Evolutionary conservation across 495 filamentous ascomycete genomes (phyloP).

Genomic region (Penicillium lagena): DNA sequence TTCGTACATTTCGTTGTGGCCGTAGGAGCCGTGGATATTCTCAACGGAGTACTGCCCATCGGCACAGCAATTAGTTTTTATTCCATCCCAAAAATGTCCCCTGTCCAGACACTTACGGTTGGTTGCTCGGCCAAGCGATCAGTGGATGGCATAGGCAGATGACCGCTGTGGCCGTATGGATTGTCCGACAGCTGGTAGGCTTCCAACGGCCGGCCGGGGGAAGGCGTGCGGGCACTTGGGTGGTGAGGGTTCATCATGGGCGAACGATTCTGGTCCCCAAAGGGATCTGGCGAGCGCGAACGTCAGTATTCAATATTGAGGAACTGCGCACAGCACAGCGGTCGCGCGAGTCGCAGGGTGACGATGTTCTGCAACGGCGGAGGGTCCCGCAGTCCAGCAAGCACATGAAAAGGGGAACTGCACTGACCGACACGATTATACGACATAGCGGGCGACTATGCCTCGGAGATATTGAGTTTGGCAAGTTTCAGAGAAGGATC

Average conservation of each 20-base stretch:
- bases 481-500: too few relatives aligned
- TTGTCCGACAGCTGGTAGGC: slow-evolving; percentile 69
- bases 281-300: slow-evolving; percentile 28
- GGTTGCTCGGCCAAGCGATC: slow-evolving; percentile 68
- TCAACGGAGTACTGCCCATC: slow-evolving; percentile 66
- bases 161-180: slow-evolving; percentile 45
- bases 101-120: slow-evolving; percentile 46
- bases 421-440: slow-evolving; percentile 70
- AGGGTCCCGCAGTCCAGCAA: not conserved
- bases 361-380: not conserved
- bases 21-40: slow-evolving; percentile 63
- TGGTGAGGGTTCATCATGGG: slow-evolving; percentile 46
- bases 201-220: slow-evolving; percentile 51
- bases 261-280: slow-evolving; percentile 53
- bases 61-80: slow-evolving; percentile 6
- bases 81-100: not conserved
- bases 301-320: slow-evolving; percentile 7
- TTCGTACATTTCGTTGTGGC: slow-evolving; percentile 61
- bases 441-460: slow-evolving; percentile 31
- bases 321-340: too few relatives aligned
- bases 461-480: slow-evolving; percentile 10
- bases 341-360: too few relatives aligned
- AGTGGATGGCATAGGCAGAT: slow-evolving; percentile 65
- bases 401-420: slow-evolving; percentile 9
- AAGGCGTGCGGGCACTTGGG: slow-evolving; percentile 47